Evolutionary conservation across 257 asterid genomes (phyloP).

Genomic region (Solanum pennellii): DNA sequence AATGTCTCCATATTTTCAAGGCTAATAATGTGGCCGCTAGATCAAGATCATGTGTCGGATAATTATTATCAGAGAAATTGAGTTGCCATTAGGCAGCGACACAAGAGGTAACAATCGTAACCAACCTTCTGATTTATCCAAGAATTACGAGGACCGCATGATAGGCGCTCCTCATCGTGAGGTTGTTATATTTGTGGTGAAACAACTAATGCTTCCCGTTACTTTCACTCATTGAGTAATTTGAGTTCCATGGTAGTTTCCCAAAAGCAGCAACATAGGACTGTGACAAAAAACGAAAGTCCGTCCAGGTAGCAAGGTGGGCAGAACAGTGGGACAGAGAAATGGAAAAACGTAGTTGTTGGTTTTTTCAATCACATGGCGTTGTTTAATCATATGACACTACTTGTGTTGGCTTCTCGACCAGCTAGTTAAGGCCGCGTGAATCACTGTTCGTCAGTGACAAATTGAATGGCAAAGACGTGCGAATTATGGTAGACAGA

Average conservation of each 20-base stretch:
- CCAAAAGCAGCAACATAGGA: neutral
- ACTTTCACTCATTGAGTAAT: too few relatives aligned
- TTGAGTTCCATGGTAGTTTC: neutral
- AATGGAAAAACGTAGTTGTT: too few relatives aligned
- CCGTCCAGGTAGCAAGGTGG: rapidly evolving
- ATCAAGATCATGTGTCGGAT: too few relatives aligned
- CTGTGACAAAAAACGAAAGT: rapidly evolving
- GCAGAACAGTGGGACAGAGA: rapidly evolving
- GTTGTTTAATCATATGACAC: too few relatives aligned
- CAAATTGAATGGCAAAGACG: neutral
- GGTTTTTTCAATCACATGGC: neutral
- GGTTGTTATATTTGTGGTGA: neutral
- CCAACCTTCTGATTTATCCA: rapidly evolving
- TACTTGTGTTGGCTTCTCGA: neutral
- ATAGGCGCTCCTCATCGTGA: neutral
- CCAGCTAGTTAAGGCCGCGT: rapidly evolving
- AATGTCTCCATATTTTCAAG: too few relatives aligned
- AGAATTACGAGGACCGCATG: neutral
- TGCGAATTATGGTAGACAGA: too few relatives aligned
- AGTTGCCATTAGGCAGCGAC: too few relatives aligned
- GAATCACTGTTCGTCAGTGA: too few relatives aligned
- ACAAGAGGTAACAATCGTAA: too few relatives aligned
- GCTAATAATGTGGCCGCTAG: too few relatives aligned
- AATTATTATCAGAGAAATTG: too few relatives aligned
- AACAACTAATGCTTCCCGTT: too few relatives aligned